Evolutionary conservation across 352 stramenopile species (phyloP), one percentile per base, ranked within the genome.

Genomic region (Phytophthora pluvialis): DNA sequence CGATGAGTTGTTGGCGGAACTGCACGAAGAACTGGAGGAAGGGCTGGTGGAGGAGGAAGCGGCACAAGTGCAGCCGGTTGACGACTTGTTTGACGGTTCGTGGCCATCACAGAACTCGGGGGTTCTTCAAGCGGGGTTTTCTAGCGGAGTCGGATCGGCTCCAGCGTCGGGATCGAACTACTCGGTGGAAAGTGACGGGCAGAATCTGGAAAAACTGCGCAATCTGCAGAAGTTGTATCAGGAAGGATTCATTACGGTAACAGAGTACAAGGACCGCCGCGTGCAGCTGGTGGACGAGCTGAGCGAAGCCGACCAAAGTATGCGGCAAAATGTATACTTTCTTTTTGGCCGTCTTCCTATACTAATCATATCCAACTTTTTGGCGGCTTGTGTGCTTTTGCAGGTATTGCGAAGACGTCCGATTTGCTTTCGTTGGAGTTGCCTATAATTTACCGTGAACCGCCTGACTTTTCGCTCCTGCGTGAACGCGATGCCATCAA

Each of bases 211-310:
- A 40, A 90, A 93, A 63, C 57, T 93, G 11, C 69, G 72, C 11
- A 93, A 93, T 42, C 53, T 93, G 18, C 81, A 91, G 57, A 86
- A 86, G 15, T 59, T 93, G 36, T 88, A 80, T 38, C 81, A 93
- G 54, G 83, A 93, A 77, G 83, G 83, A 9, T 93, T 93, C 39
- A 90, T 93, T 60, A 93, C 83, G 1, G 80, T 93, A 21, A 93
- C 83, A 5, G 83, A 93, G 54, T 93, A 89, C 73, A 88, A 88
- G 58, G 77, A 89, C 39, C 80, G 83, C 8, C 79, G 80, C 0
- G 59, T 82, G 29, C 83, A 93, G 40, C 64, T 93, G 5, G 83
- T 91, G 18, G 81, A 84, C 47, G 83, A 90, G 36, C 67, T 83
- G 44, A 79, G 62, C 2, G 65, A 87, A 51, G 66, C 64, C 9